Percentiles rank a stretch among this genome's conserved stretches.
Evolutionary conservation across 2,329 filamentous ascomycete species (phyloP).

Genomic region (Cryphonectria japonica): DNA sequence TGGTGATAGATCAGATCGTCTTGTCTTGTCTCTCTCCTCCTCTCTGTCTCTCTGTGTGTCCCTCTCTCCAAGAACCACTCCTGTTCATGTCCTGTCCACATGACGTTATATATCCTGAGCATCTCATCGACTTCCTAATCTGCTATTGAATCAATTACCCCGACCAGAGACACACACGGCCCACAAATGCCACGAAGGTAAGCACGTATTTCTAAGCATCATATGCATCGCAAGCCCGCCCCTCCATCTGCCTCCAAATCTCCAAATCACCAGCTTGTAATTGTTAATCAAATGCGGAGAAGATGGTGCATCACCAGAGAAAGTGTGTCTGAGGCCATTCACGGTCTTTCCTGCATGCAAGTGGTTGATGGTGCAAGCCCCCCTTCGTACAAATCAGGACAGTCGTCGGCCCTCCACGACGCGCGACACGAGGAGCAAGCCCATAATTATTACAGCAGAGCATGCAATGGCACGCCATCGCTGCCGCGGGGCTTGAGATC

Average conservation of each 20-base stretch:
- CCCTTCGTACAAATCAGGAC: conserved; percentile 24
- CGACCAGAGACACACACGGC: not conserved
- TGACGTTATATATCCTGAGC: conserved; percentile 17
- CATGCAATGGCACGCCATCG: conserved; percentile 25
- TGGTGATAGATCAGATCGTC: not conserved
- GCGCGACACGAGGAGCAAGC: not conserved
- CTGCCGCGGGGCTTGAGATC: conserved; percentile 14
- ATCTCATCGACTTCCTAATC: not conserved
- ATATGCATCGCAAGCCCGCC: not conserved
- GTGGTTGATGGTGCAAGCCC: not conserved
- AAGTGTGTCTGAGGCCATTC: conserved; percentile 14
- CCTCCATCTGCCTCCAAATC: conserved; percentile 4
- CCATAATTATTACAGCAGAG: not conserved
- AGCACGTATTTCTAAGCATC: conserved; percentile 28
- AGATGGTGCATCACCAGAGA: not conserved
- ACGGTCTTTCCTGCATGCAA: conserved; percentile 7
- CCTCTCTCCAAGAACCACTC: not conserved
- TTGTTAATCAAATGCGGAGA: conserved; percentile 19
- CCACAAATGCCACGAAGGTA: conserved; percentile 8
- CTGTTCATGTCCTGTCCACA: not conserved
- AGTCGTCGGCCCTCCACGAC: conserved; percentile 19
- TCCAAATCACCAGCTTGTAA: conserved; percentile 15
- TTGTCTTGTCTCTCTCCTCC: too few relatives aligned
- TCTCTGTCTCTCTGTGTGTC: not conserved
- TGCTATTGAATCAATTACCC: not conserved